Percentiles rank a stretch among this genome's conserved stretches.
Conservation (phyloP, 805 yeast species). For the Barnettozyma vustinii region DNA sequence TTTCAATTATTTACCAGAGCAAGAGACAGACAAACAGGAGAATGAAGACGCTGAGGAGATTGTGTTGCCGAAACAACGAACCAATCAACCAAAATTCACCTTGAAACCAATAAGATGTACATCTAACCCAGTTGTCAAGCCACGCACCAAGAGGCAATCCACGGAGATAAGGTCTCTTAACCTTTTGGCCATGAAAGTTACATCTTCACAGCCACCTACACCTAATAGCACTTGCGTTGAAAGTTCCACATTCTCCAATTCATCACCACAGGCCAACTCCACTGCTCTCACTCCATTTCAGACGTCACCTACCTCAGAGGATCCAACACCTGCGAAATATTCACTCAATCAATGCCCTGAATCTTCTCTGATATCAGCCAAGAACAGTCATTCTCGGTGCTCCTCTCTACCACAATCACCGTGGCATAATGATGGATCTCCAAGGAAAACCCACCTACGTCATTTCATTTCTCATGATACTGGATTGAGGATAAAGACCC, state of each 20-base stretch:
- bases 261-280: background rate
- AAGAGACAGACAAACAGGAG: background rate
- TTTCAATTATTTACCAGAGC: slow-evolving; percentile 3
- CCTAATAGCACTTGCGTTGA: slow-evolving; percentile 15
- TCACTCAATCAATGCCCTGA: background rate
- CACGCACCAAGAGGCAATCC: slow-evolving; percentile 2
- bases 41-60: background rate
- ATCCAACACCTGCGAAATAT: background rate
- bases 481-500: slow-evolving; percentile 14
- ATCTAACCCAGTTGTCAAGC: slow-evolving; percentile 3
- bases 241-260: slow-evolving; percentile 4
- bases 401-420: slow-evolving; percentile 9
- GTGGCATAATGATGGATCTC: background rate
- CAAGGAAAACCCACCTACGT: slow-evolving; percentile 13
- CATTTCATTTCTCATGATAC: slow-evolving; percentile 25
- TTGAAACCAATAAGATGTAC: slow-evolving; percentile 19
- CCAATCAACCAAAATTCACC: background rate
- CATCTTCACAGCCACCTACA: slow-evolving; percentile 7
- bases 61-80: background rate
- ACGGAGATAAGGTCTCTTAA: slow-evolving; percentile 7
- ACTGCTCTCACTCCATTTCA: background rate
- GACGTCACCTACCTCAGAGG: background rate
- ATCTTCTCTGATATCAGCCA: background rate
- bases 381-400: slow-evolving; percentile 4
- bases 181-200: slow-evolving; percentile 5